These are phyloP conservation scores for Populus trichocarpa DNA, from an alignment of 441 rosid species.

Conservation along the genomic window DNA sequence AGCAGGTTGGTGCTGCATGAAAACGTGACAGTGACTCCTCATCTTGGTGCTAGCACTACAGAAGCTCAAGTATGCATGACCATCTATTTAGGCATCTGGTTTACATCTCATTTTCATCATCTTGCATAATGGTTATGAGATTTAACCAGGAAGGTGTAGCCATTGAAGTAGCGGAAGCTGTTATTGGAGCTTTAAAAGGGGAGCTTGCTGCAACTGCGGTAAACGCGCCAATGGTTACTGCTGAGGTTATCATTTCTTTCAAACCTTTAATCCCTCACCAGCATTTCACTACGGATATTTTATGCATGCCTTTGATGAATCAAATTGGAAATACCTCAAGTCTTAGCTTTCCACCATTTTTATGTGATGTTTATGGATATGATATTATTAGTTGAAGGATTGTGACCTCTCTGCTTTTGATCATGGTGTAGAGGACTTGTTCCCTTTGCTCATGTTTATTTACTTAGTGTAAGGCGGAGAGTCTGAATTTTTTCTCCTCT, in stretches of 20 bases:
- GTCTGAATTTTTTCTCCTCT: not conserved
- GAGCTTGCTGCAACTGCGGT: slow-evolving; percentile 63
- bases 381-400: not conserved
- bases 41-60: slow-evolving; percentile 78
- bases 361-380: not conserved
- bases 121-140: slow-evolving; percentile 14
- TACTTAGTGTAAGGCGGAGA: not conserved
- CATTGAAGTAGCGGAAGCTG: slow-evolving; percentile 67
- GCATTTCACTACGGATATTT: not conserved
- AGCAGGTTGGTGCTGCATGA: slow-evolving; percentile 72
- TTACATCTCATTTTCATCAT: not conserved
- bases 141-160: slow-evolving; percentile 77
- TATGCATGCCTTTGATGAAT: not conserved
- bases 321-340: not conserved
- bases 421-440: not conserved
- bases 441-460: not conserved
- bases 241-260: slow-evolving; percentile 29
- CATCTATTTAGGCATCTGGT: not conserved
- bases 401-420: not conserved
- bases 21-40: slow-evolving; percentile 72
- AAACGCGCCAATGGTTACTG: slow-evolving; percentile 67
- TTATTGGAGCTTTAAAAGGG: slow-evolving; percentile 54
- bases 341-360: not conserved
- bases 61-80: slow-evolving; percentile 61
- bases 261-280: not conserved